Conservation (phyloP, 768 basidiomycete genomes). For the Serpula lacrymans region DNA sequence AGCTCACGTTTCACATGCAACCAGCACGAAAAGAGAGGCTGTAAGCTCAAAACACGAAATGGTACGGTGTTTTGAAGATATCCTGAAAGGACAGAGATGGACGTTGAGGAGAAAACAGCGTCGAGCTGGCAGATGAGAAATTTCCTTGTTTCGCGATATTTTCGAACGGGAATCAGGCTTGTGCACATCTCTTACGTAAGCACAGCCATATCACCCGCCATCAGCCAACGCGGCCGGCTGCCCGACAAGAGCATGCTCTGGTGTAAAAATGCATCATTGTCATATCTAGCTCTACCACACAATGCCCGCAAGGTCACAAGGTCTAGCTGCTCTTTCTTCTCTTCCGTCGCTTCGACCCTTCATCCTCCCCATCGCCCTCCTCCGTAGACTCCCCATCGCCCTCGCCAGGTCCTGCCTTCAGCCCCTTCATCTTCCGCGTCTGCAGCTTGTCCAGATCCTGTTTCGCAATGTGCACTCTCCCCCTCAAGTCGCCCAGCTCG, state of each 20-base stretch:
- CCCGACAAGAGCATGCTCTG: too few species aligned
- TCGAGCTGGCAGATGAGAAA: slow-evolving; percentile 14
- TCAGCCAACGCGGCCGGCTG: not conserved
- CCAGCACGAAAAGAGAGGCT: too few species aligned
- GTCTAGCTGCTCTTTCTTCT: too few species aligned
- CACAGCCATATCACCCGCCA: not conserved
- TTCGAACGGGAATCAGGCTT: slow-evolving; percentile 1
- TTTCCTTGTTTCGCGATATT: slow-evolving; percentile 8
- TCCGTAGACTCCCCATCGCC: slow-evolving; percentile 6
- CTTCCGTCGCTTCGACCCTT: slow-evolving; percentile 12
- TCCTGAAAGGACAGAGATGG: too few species aligned
- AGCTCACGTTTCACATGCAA: too few species aligned
- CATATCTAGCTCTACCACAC: too few species aligned
- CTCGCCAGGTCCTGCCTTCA: slow-evolving; percentile 46
- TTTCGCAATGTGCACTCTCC: slow-evolving; percentile 81
- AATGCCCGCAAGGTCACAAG: slow-evolving; percentile 8
- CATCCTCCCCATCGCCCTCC: slow-evolving; percentile 5
- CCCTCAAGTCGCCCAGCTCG: slow-evolving; percentile 96
- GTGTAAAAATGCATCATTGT: too few species aligned
- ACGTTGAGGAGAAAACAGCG: slow-evolving; percentile 10
- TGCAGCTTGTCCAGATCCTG: slow-evolving; percentile 88
- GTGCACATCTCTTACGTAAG: slow-evolving; percentile 17
- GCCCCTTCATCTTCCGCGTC: slow-evolving; percentile 94
- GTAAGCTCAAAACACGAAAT: too few species aligned
- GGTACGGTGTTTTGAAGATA: too few species aligned